A percentile compares a stretch with the other conserved stretches of the same genome.
Evolutionary conservation across 1,139 yeast genomes (phyloP).

Genomic region (Arxiozyma bovina): DNA sequence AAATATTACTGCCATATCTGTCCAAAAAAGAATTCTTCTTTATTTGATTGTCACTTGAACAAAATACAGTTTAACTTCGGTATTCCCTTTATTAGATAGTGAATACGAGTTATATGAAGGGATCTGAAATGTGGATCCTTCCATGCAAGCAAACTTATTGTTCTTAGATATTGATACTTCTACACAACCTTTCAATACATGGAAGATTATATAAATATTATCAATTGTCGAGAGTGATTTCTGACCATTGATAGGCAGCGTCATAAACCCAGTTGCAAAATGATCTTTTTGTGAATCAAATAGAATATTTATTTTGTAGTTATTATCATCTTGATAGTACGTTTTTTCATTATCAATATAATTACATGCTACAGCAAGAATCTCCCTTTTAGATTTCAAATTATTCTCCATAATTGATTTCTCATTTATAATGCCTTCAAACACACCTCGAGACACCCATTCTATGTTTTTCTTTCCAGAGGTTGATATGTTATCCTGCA

Average conservation of each 20-base stretch:
- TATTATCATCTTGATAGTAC: conserved; percentile 42
- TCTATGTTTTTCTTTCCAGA: conserved; percentile 34
- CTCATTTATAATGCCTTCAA: conserved; percentile 34
- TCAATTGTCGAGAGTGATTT: conserved; percentile 61
- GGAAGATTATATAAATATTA: conserved; percentile 63
- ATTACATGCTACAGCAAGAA: conserved; percentile 64
- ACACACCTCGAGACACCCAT: conserved; percentile 46
- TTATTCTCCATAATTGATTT: conserved; percentile 11
- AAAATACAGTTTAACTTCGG: conserved; percentile 57
- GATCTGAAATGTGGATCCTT: conserved; percentile 73
- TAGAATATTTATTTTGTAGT: conserved; percentile 54
- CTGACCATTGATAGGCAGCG: conserved; percentile 53
- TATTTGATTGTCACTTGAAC: conserved; percentile 40
- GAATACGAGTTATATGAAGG: conserved; percentile 69
- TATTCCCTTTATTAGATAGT: conserved; percentile 47
- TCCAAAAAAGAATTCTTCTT: no score
- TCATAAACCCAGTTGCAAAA: conserved; percentile 69
- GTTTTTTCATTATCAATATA: conserved; percentile 39
- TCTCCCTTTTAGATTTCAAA: conserved; percentile 24
- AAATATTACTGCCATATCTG: no score
- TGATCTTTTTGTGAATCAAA: conserved; percentile 59
- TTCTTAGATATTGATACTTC: conserved; percentile 55
- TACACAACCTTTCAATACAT: conserved; percentile 60
- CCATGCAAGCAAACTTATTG: conserved; percentile 49
- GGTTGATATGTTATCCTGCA: neutral